Evolutionary conservation across 768 basidiomycete genomes (phyloP), one percentile per base, ranked within the genome.

Genomic region (Lactifluus subvellereus): DNA sequence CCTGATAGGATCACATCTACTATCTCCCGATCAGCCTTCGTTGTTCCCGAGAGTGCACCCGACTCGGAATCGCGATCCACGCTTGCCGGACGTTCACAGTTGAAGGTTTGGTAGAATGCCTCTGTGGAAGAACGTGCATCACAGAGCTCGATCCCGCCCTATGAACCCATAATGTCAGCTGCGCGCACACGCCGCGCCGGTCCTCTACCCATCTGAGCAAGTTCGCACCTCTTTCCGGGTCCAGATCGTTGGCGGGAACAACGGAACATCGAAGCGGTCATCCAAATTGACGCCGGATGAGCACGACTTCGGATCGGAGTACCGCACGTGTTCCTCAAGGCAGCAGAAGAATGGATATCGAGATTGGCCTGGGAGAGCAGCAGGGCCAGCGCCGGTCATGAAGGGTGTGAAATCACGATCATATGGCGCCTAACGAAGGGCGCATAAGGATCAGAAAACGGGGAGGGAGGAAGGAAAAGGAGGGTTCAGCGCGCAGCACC

Each of bases 1-100:
- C 67, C 67, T 5, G 67, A 52, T 59, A 68, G 45, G 27, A 67
- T 61, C 18, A 68, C 65, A 37, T 68, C 67, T 37, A 60, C 53
- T 22, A 65, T 58, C 14, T 45, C 64, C 33, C 54, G 45, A 48
- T 45, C 50, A 33, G 5, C 20, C 11, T 18, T 52, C 42, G 49
- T 45, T 47, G 49, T 45, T 47, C 37, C 5, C 4, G 38, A 35
- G 9, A 20, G 3, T 18, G 33, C 32, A 18, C 14, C 56, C 22
- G 43, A 59, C 20, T 59, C 32, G 20, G 40, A 35, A 49, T 42
- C 59, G 37, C n/a, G 4, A 48, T 64, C 45, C 52, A 45, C 54
- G 40, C 30, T 54, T 42, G 37, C 53, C 35, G 47, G 13, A 40
- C n/a, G 48, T 42, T 43, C 42, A 14, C 45, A 18, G 7, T 54